These are phyloP conservation scores for Xenosphaeropsis pyriputrescens DNA, from an alignment of 2,329 filamentous ascomycete species.

Conservation along the genomic window DNA sequence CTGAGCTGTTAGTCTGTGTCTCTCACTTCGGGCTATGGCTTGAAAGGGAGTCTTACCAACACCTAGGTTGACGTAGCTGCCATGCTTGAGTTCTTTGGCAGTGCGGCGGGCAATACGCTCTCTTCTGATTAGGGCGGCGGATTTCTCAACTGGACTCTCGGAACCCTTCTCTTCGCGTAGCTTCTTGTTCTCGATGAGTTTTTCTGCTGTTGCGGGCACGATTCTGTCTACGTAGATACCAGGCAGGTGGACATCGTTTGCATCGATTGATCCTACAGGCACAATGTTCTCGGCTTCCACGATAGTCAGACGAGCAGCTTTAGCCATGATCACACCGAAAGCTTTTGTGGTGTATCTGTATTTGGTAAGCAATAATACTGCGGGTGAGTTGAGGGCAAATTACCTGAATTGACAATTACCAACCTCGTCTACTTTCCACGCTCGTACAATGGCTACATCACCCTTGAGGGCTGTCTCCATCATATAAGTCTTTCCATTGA, in stretches of 20 bases:
- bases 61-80: constrained; percentile 65
- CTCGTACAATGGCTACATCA: constrained; percentile 64
- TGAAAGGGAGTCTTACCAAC: constrained; percentile 35
- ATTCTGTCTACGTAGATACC: constrained; percentile 76
- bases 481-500: constrained; percentile 57
- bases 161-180: constrained; percentile 29
- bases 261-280: constrained; percentile 54
- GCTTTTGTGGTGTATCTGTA: constrained; percentile 55
- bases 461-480: constrained; percentile 66
- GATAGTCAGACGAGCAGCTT: constrained; percentile 63
- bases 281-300: constrained; percentile 82
- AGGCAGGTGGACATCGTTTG: constrained; percentile 63
- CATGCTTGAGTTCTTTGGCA: constrained; percentile 67
- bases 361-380: neutral
- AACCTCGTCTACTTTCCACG: constrained; percentile 61
- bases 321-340: constrained; percentile 66
- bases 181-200: constrained; percentile 59
- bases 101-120: constrained; percentile 64
- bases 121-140: constrained; percentile 36
- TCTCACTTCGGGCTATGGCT: too few relatives aligned
- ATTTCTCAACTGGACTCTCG: constrained; percentile 22
- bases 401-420: constrained; percentile 70
- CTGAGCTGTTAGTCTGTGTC: constrained; percentile 24
- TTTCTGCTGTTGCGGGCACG: constrained; percentile 55
- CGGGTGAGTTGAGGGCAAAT: constrained; percentile 4